These are phyloP conservation scores for Colletotrichum endophyticum DNA, from an alignment of 2,329 filamentous ascomycete genomes.

Conservation along the genomic window DNA sequence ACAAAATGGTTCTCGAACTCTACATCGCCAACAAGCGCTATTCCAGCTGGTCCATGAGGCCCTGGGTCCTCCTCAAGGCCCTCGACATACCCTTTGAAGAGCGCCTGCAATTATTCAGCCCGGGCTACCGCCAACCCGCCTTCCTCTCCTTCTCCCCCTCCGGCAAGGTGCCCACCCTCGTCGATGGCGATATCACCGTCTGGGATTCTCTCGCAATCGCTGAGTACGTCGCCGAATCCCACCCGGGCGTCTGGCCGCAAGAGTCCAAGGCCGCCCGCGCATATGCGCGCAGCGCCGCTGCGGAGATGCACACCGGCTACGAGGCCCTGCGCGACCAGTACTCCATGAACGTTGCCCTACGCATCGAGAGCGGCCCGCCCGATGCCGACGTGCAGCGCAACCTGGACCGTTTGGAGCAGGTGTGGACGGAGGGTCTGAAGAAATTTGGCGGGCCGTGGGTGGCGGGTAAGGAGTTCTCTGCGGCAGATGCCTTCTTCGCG, in stretches of 20 bases:
- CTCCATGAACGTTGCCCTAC: slow-evolving; percentile 44
- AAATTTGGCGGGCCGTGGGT: slow-evolving; percentile 47
- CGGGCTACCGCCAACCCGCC: slow-evolving; percentile 32
- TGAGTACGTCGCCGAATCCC: slow-evolving; percentile 49
- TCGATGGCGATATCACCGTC: slow-evolving; percentile 34
- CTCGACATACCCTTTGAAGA: slow-evolving; percentile 48
- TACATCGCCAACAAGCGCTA: slow-evolving; percentile 51
- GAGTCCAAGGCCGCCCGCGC: slow-evolving; percentile 40
- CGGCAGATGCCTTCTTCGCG: slow-evolving; percentile 46
- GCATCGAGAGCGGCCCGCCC: slow-evolving; percentile 32
- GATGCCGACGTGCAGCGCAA: slow-evolving; percentile 37
- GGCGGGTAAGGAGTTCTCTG: slow-evolving; percentile 40
- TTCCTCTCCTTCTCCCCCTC: slow-evolving; percentile 43
- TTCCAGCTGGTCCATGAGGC: slow-evolving; percentile 51
- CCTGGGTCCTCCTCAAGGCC: slow-evolving; percentile 49
- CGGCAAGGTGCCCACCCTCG: slow-evolving; percentile 47
- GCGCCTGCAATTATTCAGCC: slow-evolving; percentile 37
- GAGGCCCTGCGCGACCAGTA: slow-evolving; percentile 44
- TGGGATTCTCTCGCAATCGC: slow-evolving; percentile 54
- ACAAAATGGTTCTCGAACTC: slow-evolving; percentile 40
- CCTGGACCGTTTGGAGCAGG: slow-evolving; percentile 36
- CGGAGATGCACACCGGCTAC: slow-evolving; percentile 54
- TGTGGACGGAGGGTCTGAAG: slow-evolving; percentile 42
- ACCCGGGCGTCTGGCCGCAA: slow-evolving; percentile 47
- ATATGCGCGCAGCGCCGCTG: slow-evolving; percentile 46